Conservation (phyloP, 805 yeast genomes). For the Kazachstania viticola region DNA sequence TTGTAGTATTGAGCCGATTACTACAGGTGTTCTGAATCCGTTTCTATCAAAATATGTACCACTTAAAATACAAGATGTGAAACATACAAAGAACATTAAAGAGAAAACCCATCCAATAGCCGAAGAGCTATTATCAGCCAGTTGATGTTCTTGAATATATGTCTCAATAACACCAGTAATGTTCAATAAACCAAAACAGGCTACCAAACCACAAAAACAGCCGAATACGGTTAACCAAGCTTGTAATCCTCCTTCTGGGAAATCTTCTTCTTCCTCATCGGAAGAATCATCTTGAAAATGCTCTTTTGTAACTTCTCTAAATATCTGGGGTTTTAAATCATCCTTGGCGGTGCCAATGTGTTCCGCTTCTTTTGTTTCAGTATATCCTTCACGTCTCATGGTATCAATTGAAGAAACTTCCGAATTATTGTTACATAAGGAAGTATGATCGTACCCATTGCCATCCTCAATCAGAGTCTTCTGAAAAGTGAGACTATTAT, state of each 20-base stretch:
- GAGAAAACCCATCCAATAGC: constrained; percentile 58
- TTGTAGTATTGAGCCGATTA: constrained; percentile 31
- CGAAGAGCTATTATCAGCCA: constrained; percentile 34
- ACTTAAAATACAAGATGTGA: constrained; percentile 36
- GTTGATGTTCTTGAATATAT: constrained; percentile 44
- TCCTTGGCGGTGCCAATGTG: too few relatives aligned
- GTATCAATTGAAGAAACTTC: too few relatives aligned
- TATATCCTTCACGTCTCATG: too few relatives aligned
- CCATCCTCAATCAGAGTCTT: too few relatives aligned
- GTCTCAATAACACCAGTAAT: constrained; percentile 53
- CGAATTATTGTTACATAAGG: too few relatives aligned
- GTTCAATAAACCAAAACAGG: constrained; percentile 46
- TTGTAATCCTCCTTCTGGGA: constrained; percentile 49
- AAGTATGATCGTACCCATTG: too few relatives aligned
- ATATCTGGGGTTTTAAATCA: too few relatives aligned
- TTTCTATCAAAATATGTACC: constrained; percentile 49
- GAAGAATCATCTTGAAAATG: constrained; percentile 1
- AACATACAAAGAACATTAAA: constrained; percentile 38
- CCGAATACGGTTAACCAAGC: constrained; percentile 52
- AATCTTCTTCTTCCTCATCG: constrained; percentile 10
- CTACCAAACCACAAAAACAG: constrained; percentile 42
- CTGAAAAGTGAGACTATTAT: too few relatives aligned
- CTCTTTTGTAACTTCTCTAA: neutral
- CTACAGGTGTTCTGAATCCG: constrained; percentile 36
- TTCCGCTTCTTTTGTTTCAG: too few relatives aligned